Evolutionary conservation across 2,329 filamentous ascomycete genomes (phyloP).

Genomic region (Hypoxylon sp.): DNA sequence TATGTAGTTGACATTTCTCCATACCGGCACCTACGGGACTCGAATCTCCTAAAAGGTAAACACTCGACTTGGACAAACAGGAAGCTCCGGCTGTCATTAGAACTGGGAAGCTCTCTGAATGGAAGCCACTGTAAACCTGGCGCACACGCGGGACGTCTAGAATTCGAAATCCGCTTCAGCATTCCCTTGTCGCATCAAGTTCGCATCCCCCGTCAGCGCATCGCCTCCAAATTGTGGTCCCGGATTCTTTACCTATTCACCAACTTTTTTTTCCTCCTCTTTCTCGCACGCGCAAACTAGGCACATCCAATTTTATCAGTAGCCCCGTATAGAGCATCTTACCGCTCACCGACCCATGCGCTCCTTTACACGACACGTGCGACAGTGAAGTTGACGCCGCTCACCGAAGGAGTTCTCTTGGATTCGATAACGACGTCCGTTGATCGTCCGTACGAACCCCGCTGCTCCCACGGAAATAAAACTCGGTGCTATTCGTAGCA

Average conservation of each 20-base stretch:
- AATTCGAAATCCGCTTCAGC: constrained; percentile 30
- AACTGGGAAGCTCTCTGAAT: constrained; percentile 9
- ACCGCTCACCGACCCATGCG: constrained; percentile 15
- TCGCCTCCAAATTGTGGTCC: constrained; percentile 39
- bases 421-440: constrained; percentile 23
- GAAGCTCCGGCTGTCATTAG: constrained; percentile 13
- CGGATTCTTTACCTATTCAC: constrained; percentile 18
- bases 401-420: constrained; percentile 23
- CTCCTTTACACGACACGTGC: constrained; percentile 15
- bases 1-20: constrained; percentile 20
- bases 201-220: constrained; percentile 37
- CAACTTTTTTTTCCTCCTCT: constrained; percentile 10
- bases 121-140: constrained; percentile 2
- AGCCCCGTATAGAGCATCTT: background rate
- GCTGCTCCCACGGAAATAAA: background rate
- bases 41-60: constrained; percentile 17
- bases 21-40: constrained; percentile 32
- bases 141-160: constrained; percentile 14
- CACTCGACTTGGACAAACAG: constrained; percentile 5
- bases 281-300: constrained; percentile 7
- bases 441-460: constrained; percentile 5
- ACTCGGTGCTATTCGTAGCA: constrained; percentile 1
- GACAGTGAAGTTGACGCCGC: constrained; percentile 16
- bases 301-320: background rate
- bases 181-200: constrained; percentile 38